Base-by-base conservation (phyloP, 2,329 filamentous ascomycete genomes). In the Hymenoscyphus fraxineus region DNA sequence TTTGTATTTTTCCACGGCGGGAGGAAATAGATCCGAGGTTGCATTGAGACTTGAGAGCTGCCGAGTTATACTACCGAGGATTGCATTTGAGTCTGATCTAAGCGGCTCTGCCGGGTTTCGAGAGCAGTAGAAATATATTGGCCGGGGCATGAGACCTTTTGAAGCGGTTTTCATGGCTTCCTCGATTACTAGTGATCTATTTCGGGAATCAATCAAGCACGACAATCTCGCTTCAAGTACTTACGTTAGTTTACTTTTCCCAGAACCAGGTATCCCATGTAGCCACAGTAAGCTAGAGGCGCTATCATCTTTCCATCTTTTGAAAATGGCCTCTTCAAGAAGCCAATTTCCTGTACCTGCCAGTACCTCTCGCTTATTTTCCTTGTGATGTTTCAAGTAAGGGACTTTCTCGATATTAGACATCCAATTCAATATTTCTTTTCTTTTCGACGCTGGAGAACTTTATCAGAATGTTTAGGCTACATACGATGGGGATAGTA, bases 211-310 rank as follows among this genome's bases (percentile, higher is more conserved):
- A 41, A 6, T n/a, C 2, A 41, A n/a, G 13, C 13, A 41, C 27
- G 27, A 41, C 2, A n/a, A 1, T 41, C 1, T 0, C 1, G 1
- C 13, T 41, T 41, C 1, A 16, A 15, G n/a, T n/a, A 6, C 40
- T 41, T 41, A n/a, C 57, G 35, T 40, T 19, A 59, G 57, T 40
- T 38, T 40, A 13, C 32, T 59, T 10, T 59, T 59, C 19, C 57
- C 35, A 59, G 35, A 59, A 12, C 57, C 57, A 38, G 19, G 35
- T 12, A 59, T 41, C 2, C 57, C 57, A 39, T 59, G 35, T 15
- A 59, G 57, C 31, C 31, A 40, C 2, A 59, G 16, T n/a, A 59
- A 16, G 27, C 32, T 39, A 27, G 35, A 59, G 35, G 57, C 31
- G 19, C 35, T 59, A 19, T 38, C 31, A 27, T 38, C 57, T 39